These are phyloP conservation scores for Trichaptum fuscoviolaceum DNA, from an alignment of 768 basidiomycete genomes.

Conservation along the genomic window DNA sequence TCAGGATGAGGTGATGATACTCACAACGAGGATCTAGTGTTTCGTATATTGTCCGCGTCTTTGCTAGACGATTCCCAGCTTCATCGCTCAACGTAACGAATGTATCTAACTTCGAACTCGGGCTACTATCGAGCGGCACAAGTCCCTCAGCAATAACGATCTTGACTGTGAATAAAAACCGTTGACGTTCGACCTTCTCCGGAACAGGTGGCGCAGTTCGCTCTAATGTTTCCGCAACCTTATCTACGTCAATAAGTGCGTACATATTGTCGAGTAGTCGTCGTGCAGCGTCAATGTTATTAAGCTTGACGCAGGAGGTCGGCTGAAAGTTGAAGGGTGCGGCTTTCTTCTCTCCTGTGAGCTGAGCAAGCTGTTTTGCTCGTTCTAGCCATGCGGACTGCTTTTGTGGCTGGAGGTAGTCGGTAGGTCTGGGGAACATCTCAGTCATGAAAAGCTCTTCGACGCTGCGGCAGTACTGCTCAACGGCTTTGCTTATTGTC, in stretches of 20 bases:
- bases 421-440: slow-evolving; percentile 83
- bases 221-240: slow-evolving; percentile 60
- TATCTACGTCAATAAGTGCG: slow-evolving; percentile 85
- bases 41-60: slow-evolving; percentile 96
- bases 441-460: slow-evolving; percentile 91
- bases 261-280: slow-evolving; percentile 93
- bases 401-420: slow-evolving; percentile 79
- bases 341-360: slow-evolving; percentile 80
- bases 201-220: slow-evolving; percentile 62
- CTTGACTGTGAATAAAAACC: slow-evolving; percentile 91
- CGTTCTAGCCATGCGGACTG: slow-evolving; percentile 87
- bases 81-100: slow-evolving; percentile 95
- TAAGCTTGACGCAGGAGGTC: slow-evolving; percentile 94
- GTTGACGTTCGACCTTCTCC: slow-evolving; percentile 58
- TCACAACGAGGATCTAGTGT: slow-evolving; percentile 83
- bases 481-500: slow-evolving; percentile 88
- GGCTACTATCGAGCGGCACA: slow-evolving; percentile 68
- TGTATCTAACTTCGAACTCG: slow-evolving; percentile 80
- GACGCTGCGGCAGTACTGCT: slow-evolving; percentile 84
- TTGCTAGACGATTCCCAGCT: slow-evolving; percentile 81
- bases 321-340: slow-evolving; percentile 94
- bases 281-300: slow-evolving; percentile 92
- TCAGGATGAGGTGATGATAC: slow-evolving; percentile 22
- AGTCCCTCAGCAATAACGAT: slow-evolving; percentile 87
- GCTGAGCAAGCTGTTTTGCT: slow-evolving; percentile 66